Percentiles rank a stretch among this genome's conserved stretches.
Conservation (phyloP, 1,284 basidiomycete species). For the Apiotrichum veenhuisii region DNA sequence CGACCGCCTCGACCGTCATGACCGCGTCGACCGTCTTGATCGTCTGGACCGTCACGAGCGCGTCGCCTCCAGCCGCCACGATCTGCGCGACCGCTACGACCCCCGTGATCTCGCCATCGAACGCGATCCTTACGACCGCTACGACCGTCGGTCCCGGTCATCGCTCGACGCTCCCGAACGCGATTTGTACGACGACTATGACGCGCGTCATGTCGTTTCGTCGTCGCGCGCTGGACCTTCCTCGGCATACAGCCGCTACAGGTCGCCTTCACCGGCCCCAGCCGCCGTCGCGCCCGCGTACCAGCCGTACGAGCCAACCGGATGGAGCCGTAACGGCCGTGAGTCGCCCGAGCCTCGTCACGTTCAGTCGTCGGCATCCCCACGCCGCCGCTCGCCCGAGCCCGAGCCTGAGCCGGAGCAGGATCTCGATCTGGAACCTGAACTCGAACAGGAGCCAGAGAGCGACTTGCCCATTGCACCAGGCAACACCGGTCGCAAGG, state of each 20-base stretch:
- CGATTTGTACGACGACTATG: conserved; percentile 2
- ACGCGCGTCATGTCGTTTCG: neutral
- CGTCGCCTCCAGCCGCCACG: neutral
- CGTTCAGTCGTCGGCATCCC: neutral
- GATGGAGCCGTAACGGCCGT: conserved; percentile 6
- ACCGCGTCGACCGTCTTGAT: neutral
- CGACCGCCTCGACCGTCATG: neutral
- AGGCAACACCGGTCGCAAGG: conserved; percentile 7
- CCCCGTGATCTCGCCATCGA: neutral
- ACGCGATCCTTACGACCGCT: neutral
- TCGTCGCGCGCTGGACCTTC: conserved; percentile 1
- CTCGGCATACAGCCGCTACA: conserved; percentile 1
- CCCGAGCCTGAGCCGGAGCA: conserved; percentile 1
- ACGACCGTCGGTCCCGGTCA: neutral
- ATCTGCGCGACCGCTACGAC: neutral
- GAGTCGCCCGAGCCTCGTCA: neutral
- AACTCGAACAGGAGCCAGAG: neutral
- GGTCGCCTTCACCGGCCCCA: conserved; percentile 2
- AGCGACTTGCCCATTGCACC: neutral
- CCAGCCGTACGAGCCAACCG: conserved; percentile 7
- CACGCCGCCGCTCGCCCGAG: conserved; percentile 6
- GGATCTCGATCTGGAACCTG: neutral
- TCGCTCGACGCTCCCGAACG: neutral
- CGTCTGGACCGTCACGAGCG: neutral
- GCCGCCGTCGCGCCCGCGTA: neutral